Evolutionary conservation across 1,284 basidiomycete species (phyloP).

Genomic region (Pseudozyma hubeiensis): DNA sequence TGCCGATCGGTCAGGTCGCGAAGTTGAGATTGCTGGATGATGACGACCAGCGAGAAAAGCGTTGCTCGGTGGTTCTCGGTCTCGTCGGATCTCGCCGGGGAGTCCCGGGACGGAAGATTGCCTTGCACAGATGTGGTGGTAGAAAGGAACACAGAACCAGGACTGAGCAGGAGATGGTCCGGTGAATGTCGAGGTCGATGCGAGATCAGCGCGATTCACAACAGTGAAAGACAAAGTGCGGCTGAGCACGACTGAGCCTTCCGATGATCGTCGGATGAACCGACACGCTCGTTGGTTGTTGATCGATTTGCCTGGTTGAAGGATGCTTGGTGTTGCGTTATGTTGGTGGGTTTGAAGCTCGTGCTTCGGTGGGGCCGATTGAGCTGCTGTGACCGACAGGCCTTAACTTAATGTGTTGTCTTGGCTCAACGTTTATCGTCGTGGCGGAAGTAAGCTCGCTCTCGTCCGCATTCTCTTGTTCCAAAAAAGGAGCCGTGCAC

Average conservation of each 20-base stretch:
- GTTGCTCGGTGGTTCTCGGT: too few relatives aligned
- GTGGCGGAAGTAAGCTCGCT: not conserved
- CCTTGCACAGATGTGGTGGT: too few relatives aligned
- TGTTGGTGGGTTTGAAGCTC: constrained; percentile 1
- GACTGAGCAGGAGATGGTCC: not conserved
- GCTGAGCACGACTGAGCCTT: constrained; percentile 13
- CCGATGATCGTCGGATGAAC: not conserved
- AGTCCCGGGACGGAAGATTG: too few relatives aligned
- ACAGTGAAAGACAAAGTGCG: not conserved
- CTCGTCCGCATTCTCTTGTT: not conserved
- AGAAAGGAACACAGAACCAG: too few relatives aligned
- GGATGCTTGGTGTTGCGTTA: not conserved
- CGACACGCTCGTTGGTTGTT: constrained; percentile 3
- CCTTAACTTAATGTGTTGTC: too few relatives aligned
- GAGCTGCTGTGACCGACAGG: too few relatives aligned
- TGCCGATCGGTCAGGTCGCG: not conserved
- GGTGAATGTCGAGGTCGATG: not conserved
- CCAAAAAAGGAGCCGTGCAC: too few relatives aligned
- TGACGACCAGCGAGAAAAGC: not conserved
- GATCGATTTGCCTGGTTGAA: too few relatives aligned
- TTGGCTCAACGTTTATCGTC: too few relatives aligned
- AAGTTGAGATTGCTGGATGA: not conserved
- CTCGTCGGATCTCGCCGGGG: too few relatives aligned
- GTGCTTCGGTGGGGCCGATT: constrained; percentile 1
- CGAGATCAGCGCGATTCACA: not conserved